Evolutionary conservation across 2,329 filamentous ascomycete species (phyloP), one percentile per base, ranked within the genome.

Genomic region (Colletotrichum eremochloae): DNA sequence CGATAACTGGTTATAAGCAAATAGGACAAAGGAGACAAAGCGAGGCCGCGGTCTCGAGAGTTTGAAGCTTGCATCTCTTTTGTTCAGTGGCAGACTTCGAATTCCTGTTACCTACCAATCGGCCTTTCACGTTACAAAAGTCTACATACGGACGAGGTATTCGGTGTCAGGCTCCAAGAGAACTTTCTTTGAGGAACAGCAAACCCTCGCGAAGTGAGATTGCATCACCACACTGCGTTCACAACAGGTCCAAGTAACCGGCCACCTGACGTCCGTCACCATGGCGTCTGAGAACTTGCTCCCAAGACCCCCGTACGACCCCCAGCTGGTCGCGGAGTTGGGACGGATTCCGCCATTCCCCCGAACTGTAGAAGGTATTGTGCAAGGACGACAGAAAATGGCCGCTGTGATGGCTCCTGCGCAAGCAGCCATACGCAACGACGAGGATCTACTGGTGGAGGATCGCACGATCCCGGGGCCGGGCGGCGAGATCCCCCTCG

Each of bases 401-500:
- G 70, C 70, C 6, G 46, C 18, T 20, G 52, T 38, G 20, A 38
- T 44, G 70, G 70, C 70, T 15, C 46, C 70, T 7, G 11, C 50
- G 24, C 66, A 68, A 53, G 66, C 66, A 1, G 68, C 60, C 14
- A 33, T 70, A 11, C 66, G 60, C 40, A 50, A 65, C n/a, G 70
- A 72, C 55, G 29, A 29, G 24, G 40, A 50, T 1, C 60, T 72
- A 14, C 12, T 50, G 15, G 55, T 72, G 3, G 60, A 72, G 24
- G 66, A 72, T 31, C 66, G 60, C 14, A 56, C 14, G 11, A 69
- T 69, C 20, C 53, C 70, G 18, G 70, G 70, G 5, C 66, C 61
- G 3, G 66, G 24, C 12, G 52, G 60, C 5, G 33, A 64, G 1
- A 65, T 72, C 8, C 66, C 66, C 18, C 31, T 72, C 18, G 31